phyloP scores from a whole-genome alignment of 148 eudicot genomes.

The Vaccinium corymbosum region DNA sequence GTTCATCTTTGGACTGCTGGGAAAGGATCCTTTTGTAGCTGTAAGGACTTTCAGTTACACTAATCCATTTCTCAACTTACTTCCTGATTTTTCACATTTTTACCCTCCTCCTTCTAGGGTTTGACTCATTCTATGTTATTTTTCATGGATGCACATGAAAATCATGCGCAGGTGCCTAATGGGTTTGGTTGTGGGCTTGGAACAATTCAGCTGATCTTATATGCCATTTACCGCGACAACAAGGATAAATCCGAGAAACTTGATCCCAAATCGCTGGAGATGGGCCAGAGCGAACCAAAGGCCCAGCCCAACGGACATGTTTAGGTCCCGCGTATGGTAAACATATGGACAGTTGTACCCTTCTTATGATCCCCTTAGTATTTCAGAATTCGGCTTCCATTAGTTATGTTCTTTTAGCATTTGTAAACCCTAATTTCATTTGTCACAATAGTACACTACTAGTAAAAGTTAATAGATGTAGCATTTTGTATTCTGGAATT shows the following conservation, averaged over 20 bases:
- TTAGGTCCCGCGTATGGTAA: not conserved
- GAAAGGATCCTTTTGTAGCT: slow-evolving; percentile 63
- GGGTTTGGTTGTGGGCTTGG: slow-evolving; percentile 74
- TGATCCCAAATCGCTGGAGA: slow-evolving; percentile 29
- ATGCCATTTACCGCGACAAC: slow-evolving; percentile 54
- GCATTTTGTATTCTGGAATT: not conserved
- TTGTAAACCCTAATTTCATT: not conserved
- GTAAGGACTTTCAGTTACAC: slow-evolving; percentile 35
- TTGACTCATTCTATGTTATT: not conserved
- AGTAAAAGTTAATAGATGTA: not conserved
- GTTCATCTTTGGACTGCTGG: slow-evolving; percentile 80
- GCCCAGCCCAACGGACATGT: not conserved
- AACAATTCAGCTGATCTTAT: slow-evolving; percentile 62
- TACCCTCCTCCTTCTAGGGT: not conserved
- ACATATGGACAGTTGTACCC: not conserved
- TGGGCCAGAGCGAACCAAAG: slow-evolving; percentile 27
- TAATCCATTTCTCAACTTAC: not conserved
- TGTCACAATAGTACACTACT: not conserved
- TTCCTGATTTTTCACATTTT: not conserved
- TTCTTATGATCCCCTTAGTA: not conserved
- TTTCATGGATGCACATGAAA: not conserved
- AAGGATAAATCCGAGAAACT: slow-evolving; percentile 29
- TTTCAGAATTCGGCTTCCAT: not conserved
- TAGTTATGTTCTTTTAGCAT: not conserved
- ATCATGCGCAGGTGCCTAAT: slow-evolving; percentile 58